Conservation (phyloP, 768 basidiomycete species). For the Mycena belliarum region DNA sequence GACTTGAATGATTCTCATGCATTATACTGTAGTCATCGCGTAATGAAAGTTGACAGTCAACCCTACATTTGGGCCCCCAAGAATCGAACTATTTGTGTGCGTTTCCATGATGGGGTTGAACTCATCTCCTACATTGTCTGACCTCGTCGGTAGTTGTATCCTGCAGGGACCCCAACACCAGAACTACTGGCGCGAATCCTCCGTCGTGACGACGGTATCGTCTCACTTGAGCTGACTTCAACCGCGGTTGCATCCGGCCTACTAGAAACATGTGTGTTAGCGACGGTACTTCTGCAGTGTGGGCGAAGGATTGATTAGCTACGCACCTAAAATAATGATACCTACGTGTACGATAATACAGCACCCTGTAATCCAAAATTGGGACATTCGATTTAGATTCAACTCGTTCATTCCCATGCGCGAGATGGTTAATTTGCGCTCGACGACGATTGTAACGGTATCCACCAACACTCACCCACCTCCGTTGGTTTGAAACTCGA, state of each 20-base stretch:
- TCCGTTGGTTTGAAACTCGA: too few relatives aligned
- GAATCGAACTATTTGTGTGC: not conserved
- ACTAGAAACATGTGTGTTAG: slow-evolving; percentile 38
- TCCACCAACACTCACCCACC: too few relatives aligned
- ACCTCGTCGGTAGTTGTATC: slow-evolving; percentile 32
- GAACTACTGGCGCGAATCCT: slow-evolving; percentile 23
- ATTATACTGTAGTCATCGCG: not conserved
- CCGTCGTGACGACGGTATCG: slow-evolving; percentile 28
- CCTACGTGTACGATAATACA: too few relatives aligned
- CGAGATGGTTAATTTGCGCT: too few relatives aligned
- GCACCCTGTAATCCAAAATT: too few relatives aligned
- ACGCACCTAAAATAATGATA: not conserved
- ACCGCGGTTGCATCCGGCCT: slow-evolving; percentile 39
- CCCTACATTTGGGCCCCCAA: not conserved
- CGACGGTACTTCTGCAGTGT: slow-evolving; percentile 38
- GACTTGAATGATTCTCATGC: not conserved
- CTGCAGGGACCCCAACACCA: slow-evolving; percentile 27
- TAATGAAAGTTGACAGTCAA: not conserved
- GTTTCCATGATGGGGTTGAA: not conserved
- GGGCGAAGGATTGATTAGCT: slow-evolving; percentile 41
- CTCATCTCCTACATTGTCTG: not conserved
- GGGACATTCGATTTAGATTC: too few relatives aligned
- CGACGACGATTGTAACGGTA: too few relatives aligned
- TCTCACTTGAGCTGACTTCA: slow-evolving; percentile 41
- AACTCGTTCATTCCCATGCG: too few relatives aligned